Base-by-base conservation (phyloP, 1,139 yeast species). In the Saccharomycopsis hybrid region DNA sequence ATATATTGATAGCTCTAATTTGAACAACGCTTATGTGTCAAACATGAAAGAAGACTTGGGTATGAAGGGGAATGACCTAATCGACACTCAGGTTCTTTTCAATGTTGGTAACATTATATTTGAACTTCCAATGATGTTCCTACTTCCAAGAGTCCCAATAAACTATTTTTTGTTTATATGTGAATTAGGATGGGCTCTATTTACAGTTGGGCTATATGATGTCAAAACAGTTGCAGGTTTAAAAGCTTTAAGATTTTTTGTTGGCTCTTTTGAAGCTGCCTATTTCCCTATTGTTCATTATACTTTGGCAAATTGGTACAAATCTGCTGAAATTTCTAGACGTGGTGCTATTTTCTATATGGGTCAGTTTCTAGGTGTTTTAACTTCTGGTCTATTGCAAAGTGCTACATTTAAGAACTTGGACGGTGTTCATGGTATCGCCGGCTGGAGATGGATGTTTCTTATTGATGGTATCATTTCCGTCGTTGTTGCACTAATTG, bases 361-460 rank as follows among this genome's bases (percentile, higher is more conserved):
- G 49, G 85, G 85, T 36, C 82, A 79, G 58, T 74, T 72, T 62
- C 64, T 81, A 27, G 89, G 89, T 8, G 66, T 76, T 29, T 64
- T 82, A 59, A 77, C 85, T 3, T 73, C 85, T 4, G 86, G 88
- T 42, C 72, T 80, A 47, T 65, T 83, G 35, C 82, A 83, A 48
- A 77, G 83, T 13, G 77, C 81, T 5, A 76, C 81, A 45, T 77
- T 68, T 58, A 65, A 74, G 45, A 58, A 64, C 28, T 59, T 80
- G 58, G 67, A 71, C 50, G 79, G 78, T 32, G 63, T 62, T 4
- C 63, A 64, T 51, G 83, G 85, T 1, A 65, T 78, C 35, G 72
- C 66, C 35, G 80, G 85, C 9, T 83, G 89, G 89, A 74, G 81
- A 65, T 83, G 89, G 88, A 77, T 80, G 65, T 83, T 80, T 60